Base-by-base conservation (phyloP, 1,284 basidiomycete genomes). In the Heimioporus retisporus region DNA sequence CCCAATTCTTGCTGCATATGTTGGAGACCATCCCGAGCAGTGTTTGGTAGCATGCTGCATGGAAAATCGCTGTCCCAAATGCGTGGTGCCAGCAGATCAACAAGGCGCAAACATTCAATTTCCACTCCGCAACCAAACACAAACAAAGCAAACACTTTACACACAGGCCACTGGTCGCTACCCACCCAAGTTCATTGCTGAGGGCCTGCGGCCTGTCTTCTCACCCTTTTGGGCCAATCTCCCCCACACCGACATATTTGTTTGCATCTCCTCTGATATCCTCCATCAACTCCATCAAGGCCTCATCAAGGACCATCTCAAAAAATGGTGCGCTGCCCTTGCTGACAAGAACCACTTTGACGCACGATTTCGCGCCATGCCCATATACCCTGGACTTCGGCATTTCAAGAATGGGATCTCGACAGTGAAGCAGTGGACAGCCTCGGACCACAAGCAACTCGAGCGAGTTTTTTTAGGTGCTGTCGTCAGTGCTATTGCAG, bases 11-110 rank as follows among this genome's bases (percentile, higher is more conserved):
- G 31, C 48, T 8, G 59, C 50, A 2, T 60, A 21, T n/a, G 51
- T 60, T 13, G 35, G 48, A 15, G 59, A 60, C 13, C 59, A 60
- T 7, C 59, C 59, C 18, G 59, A 60, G 10, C 59, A 60, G n/a
- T 60, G 59, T 13, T 13, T 60, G 4, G 48, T 60, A 4, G 35
- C 50, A 2, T 51, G 59, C 19, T 60, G 48, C 23, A 40, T 31
- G 1, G 15, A 60, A 28, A 51, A 42, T 8, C 35, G 6, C 8
- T 51, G 48, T 21, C 50, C 50, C 14, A 60, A 60, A n/a, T 60
- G 59, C 35, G 3, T 42, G 11, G 48, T 60, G 35, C 31, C 3
- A 10, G 28, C 48, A 23, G 19, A 60, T 25, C 11, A 60, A 11
- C n/a, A 35, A 25, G 59, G 13, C 4, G 7, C 11, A 31, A 59